Conservation (phyloP, 768 basidiomycete species). For the Lenzites betulinus region DNA sequence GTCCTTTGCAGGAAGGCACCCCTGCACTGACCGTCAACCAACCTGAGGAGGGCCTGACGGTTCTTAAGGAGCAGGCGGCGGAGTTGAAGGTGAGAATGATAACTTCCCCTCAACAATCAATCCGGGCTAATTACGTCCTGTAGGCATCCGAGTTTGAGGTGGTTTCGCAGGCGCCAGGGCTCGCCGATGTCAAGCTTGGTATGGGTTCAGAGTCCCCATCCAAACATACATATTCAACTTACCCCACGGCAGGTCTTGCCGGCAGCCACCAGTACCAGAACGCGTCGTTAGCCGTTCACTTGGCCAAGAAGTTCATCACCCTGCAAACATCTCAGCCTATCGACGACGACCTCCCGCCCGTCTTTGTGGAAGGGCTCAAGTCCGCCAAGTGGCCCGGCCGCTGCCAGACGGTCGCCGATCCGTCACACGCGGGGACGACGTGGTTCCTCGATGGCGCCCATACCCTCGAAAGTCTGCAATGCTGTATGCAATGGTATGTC, state of each 20-base stretch:
- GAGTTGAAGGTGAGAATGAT: slow-evolving; percentile 58
- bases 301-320: slow-evolving; percentile 67
- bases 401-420: slow-evolving; percentile 82
- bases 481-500: slow-evolving; percentile 89
- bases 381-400: slow-evolving; percentile 89
- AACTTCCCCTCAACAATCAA: neutral
- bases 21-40: slow-evolving; percentile 87
- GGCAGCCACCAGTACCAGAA: slow-evolving; percentile 88
- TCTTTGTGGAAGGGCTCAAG: slow-evolving; percentile 64
- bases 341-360: slow-evolving; percentile 44
- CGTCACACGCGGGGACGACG: slow-evolving; percentile 47
- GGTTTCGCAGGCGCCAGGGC: slow-evolving; percentile 50
- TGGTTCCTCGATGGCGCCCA: slow-evolving; percentile 99
- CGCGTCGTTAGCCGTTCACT: slow-evolving; percentile 79
- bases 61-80: slow-evolving; percentile 66
- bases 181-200: slow-evolving; percentile 67
- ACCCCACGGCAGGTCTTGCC: slow-evolving; percentile 63
- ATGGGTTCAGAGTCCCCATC: slow-evolving; percentile 11
- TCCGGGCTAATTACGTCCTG: neutral
- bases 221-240: neutral
- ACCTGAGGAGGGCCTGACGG: slow-evolving; percentile 62
- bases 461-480: slow-evolving; percentile 85
- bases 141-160: slow-evolving; percentile 73
- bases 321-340: slow-evolving; percentile 31
- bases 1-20: slow-evolving; percentile 58